Conservation (phyloP, 2,329 filamentous ascomycete species). For the Trichoderma koningii region DNA sequence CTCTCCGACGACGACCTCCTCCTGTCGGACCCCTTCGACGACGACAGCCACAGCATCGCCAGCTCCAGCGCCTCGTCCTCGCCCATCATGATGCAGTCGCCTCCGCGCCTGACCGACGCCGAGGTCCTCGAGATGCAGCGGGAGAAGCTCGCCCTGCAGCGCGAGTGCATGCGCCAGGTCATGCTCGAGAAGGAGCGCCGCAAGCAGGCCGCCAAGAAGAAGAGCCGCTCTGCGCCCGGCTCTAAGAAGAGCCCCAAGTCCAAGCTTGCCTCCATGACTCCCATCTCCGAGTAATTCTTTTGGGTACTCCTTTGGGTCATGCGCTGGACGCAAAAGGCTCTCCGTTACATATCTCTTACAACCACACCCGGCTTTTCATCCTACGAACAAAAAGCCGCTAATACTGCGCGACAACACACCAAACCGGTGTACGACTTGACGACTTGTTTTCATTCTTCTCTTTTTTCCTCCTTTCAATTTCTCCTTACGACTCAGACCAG, state of each 20-base stretch:
- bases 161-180: slow-evolving; percentile 54
- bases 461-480: too few relatives aligned
- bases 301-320: slow-evolving; percentile 1
- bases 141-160: slow-evolving; percentile 54
- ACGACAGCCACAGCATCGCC: slow-evolving; percentile 52
- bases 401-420: slow-evolving; percentile 5
- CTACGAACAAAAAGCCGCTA: slow-evolving; percentile 4
- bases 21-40: slow-evolving; percentile 53
- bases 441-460: not conserved
- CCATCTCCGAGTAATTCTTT: slow-evolving; percentile 51
- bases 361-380: not conserved
- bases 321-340: slow-evolving; percentile 19
- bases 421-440: slow-evolving; percentile 7
- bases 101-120: slow-evolving; percentile 47
- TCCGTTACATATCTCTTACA: not conserved
- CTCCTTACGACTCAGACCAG: slow-evolving; percentile 1
- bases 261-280: slow-evolving; percentile 54
- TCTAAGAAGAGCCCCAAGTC: slow-evolving; percentile 55
- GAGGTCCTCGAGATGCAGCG: slow-evolving; percentile 55
- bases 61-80: slow-evolving; percentile 48
- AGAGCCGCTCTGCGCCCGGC: slow-evolving; percentile 42
- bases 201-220: slow-evolving; percentile 43
- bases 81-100: slow-evolving; percentile 37
- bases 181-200: slow-evolving; percentile 58
- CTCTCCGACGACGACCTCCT: slow-evolving; percentile 67